Base-by-base conservation (phyloP, 306 rosid genomes). In the Hippophae gyantsensis region DNA sequence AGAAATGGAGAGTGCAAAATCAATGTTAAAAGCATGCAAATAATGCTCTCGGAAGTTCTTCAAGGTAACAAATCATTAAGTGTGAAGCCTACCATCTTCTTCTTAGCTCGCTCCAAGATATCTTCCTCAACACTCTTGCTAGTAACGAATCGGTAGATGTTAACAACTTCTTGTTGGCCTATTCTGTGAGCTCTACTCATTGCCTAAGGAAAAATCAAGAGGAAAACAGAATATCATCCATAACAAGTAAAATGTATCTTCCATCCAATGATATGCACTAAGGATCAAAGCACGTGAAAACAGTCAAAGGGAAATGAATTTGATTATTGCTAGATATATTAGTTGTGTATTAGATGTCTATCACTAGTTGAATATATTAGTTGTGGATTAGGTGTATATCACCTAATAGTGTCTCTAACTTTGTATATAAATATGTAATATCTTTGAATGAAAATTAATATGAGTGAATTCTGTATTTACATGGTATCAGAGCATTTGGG, bases 141-240 rank as follows among this genome's bases (percentile, higher is more conserved):
- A 9, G 95, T 93, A 63, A 93, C 97, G 80, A 93, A 89, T 74
- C 99, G 82, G 72, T 93, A 93, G 75, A 93, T 93, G 82, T 93
- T 93, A 63, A 93, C 99, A 68, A 93, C 99, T 55, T 93, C 99
- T 77, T 86, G 97, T 69, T 93, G 99, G 60, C 99, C 99, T 58
- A 93, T 93, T 76, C 99, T 84, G 56, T 93, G 99, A 63, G 99
- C 99, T 72, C 99, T 84, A 71, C 99, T 93, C 99, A 93, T 93
- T 51, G 99, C 99, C 99, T 93, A 64, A 59, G 42, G 14, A 18
- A 71, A 40, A 57, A 68, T 43, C 56, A 54, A 60, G 14, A 12
- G 51, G n/a, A n/a, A 13, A 43, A 60, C 12, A 42, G 43, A 32
- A 32, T 32, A 4, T 32, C 38, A 32, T 32, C 4, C 38, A 13